These are phyloP conservation scores for Zygoascus sp. DNA, from an alignment of 1,139 yeast species.

Conservation along the genomic window DNA sequence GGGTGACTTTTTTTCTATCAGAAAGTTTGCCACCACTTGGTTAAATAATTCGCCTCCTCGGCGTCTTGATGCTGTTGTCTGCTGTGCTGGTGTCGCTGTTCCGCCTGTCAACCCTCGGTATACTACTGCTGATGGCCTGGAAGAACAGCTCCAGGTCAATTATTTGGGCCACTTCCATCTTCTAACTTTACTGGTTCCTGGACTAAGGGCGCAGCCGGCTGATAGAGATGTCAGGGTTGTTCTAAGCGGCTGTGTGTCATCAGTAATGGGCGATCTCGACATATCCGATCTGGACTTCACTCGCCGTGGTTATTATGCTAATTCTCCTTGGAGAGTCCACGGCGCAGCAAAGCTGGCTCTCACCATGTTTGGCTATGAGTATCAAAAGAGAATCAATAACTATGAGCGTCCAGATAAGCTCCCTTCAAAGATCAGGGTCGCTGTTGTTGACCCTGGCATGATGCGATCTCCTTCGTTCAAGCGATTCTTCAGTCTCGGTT, in stretches of 20 bases:
- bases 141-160: conserved; percentile 76
- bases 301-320: conserved; percentile 53
- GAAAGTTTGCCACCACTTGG: conserved; percentile 93
- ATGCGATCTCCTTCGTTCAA: conserved; percentile 85
- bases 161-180: conserved; percentile 78
- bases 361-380: conserved; percentile 68
- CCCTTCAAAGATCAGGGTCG: conserved; percentile 63
- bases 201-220: conserved; percentile 82
- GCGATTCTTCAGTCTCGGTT: conserved; percentile 72
- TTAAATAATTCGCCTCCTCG: conserved; percentile 87
- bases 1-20: conserved; percentile 64
- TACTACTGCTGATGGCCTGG: conserved; percentile 74
- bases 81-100: conserved; percentile 78
- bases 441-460: conserved; percentile 84
- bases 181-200: conserved; percentile 71
- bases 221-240: conserved; percentile 88
- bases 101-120: conserved; percentile 63
- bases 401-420: conserved; percentile 63
- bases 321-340: conserved; percentile 67
- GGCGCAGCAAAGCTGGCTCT: conserved; percentile 79
- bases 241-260: conserved; percentile 69
- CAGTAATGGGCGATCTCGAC: conserved; percentile 65
- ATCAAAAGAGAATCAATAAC: conserved; percentile 56
- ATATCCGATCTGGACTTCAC: conserved; percentile 65
- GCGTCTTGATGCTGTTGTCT: conserved; percentile 78